Evolutionary conservation across 306 rosid genomes (phyloP), one percentile per base, ranked within the genome.

Genomic region (Myrica gale): DNA sequence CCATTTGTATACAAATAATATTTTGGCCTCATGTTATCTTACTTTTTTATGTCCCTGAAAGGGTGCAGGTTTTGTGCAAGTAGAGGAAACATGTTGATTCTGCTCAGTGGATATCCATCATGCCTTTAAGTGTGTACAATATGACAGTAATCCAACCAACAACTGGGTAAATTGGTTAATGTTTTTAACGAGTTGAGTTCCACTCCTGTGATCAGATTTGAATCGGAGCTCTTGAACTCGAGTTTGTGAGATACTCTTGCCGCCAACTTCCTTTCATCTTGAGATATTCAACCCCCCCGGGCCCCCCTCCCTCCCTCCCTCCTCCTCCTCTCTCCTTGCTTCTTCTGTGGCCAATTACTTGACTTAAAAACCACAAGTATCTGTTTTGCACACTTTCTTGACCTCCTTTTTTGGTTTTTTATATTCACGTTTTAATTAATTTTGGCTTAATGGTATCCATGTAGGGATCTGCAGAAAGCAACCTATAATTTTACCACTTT

Each of bases 391-490:
- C 57, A 52, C 42, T 74, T 69, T 58, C 53, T 42, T 21, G 53
- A 71, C 15, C 37, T n/a, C 61, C 63, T 58, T 61, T 63, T 60
- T n/a, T 76, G 65, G 1, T 50, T 54, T 21, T 67, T 76, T 54
- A 23, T 23, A 26, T 15, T 10, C 69, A 63, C 52, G 19, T 17
- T 71, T 84, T 21, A 65, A 42, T 17, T 65, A 42, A 65, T 65
- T 43, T 65, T 65, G 32, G 50, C 23, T 10, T 17, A 13, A 51
- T 81, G 50, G 44, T 52, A 37, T 44, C 21, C 55, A 56, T 80
- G 46, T 83, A 96, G 99, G 97, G 99, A 96, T 81, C 83, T 96
- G 88, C 99, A 89, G 77, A 96, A 92, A 70, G 99, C 93, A n/a
- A 96, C 99, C 9, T 74, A 51, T 82, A 90, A 96, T 76, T 96